Base-by-base conservation (phyloP, 768 basidiomycete genomes). In the Suillus variegatus region DNA sequence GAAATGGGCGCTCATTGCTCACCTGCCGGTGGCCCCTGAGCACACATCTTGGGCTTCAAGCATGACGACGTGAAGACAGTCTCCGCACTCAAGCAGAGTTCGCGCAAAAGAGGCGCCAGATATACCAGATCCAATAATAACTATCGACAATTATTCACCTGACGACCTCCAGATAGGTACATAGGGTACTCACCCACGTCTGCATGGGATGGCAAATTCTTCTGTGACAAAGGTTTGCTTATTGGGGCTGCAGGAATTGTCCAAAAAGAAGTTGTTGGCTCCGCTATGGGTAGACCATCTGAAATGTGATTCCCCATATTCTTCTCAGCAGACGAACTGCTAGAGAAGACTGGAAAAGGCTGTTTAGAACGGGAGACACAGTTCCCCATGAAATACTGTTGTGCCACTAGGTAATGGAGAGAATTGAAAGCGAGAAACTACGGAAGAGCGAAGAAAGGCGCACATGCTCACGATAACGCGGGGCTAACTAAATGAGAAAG, bases 211-310 rank as follows among this genome's bases (percentile, higher is more conserved):
- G 85, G 87, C 8, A 80, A 69, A n/a, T 54, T 66, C 2, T 71
- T 71, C 43, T 67, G 67, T 7, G 69, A 74, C 46, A 25, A 43
- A 32, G 72, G 63, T 2, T 71, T 67, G 3, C 85, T 77, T 18
- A 89, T 81, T 18, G 80, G 71, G 0, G 87, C 81, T 0, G 79
- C 77, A 2, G 89, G 88, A 10, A 81, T 70, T 9, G 82, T 83
- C 91, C 91, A 93, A 71, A 88, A 91, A 0, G 92, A 81, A 18
- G 75, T 71, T 0, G 85, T 85, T 3, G 88, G 84, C 64, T 84
- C 80, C 2, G 77, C 71, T 2, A 83, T 75, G 14, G 92, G 91
- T 12, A 92, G 72, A 0, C 84, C 85, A 1, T 87, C 86, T 46
- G 78, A 20, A 63, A 68, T 3, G 65, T 47, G 46, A 20, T 32